Conservation (phyloP, 441 rosid species). For the Omphalea diandra region DNA sequence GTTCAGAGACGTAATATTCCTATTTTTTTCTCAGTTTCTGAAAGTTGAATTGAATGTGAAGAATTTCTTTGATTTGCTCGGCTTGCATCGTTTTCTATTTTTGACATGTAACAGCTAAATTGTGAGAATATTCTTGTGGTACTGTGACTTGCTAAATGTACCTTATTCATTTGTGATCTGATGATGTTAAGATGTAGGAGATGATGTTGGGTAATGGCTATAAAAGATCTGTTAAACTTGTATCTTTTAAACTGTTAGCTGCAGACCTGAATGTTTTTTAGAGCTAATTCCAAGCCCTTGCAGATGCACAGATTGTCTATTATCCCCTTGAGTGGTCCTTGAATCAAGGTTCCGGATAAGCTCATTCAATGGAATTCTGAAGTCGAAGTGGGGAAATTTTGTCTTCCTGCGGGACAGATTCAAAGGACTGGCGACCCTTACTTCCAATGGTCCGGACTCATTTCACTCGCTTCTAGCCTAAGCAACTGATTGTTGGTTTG, state of each 20-base stretch:
- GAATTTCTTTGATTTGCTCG: conserved; percentile 8
- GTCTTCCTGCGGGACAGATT: too few relatives aligned
- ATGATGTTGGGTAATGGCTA: not conserved
- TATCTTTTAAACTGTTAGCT: not conserved
- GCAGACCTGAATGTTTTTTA: not conserved
- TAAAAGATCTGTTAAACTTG: not conserved
- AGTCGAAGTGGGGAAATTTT: not conserved
- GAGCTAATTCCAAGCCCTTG: not conserved
- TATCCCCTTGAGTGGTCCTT: not conserved
- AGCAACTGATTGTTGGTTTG: not conserved
- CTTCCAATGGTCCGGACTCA: too few relatives aligned
- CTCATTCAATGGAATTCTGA: not conserved
- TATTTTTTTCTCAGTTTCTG: not conserved
- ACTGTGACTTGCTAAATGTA: not conserved
- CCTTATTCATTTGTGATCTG: not conserved
- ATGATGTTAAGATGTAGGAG: not conserved
- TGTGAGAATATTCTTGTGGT: not conserved
- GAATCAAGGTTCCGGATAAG: not conserved
- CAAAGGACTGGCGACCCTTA: too few relatives aligned
- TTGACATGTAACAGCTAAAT: not conserved
- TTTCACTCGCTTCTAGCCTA: not conserved
- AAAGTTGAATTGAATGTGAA: conserved; percentile 10
- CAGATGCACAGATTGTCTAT: not conserved
- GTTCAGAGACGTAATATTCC: not conserved
- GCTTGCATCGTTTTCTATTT: not conserved